Evolutionary conservation across 2,329 filamentous ascomycete species (phyloP).

Genomic region (Albophoma yamanashiensis): DNA sequence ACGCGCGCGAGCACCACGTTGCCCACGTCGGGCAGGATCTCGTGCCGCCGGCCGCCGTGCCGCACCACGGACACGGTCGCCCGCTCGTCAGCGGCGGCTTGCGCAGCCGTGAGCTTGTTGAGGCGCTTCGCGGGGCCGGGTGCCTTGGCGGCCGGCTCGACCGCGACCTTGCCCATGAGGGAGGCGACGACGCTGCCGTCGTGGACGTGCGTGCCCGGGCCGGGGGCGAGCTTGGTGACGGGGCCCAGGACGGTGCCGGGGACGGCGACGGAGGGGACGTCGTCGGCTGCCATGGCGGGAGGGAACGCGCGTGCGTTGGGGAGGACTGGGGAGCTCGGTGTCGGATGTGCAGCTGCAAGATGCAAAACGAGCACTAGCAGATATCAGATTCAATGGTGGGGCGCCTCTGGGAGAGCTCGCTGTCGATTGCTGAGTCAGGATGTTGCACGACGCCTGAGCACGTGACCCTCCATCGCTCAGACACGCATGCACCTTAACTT

Average conservation of each 20-base stretch:
- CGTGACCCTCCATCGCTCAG: not conserved
- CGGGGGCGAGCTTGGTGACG: conserved; percentile 55
- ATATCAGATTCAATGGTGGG: not conserved
- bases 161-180: conserved; percentile 60
- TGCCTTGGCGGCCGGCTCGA: conserved; percentile 35
- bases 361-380: not conserved
- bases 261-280: conserved; percentile 48
- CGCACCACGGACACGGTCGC: conserved; percentile 46
- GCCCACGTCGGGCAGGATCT: conserved; percentile 72
- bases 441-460: not conserved
- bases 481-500: too few species aligned
- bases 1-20: conserved; percentile 76
- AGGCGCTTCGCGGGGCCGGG: conserved; percentile 46
- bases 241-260: conserved; percentile 76
- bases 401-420: not conserved
- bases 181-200: conserved; percentile 69
- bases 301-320: not conserved
- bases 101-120: conserved; percentile 41
- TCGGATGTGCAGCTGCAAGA: not conserved
- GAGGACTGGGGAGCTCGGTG: not conserved
- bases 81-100: conserved; percentile 25
- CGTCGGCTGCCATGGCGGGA: conserved; percentile 21
- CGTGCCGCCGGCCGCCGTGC: conserved; percentile 39
- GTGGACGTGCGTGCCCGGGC: conserved; percentile 76
- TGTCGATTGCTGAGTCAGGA: not conserved